Conservation (phyloP, 352 stramenopile species). For the Thalassiosira sp. region DNA sequence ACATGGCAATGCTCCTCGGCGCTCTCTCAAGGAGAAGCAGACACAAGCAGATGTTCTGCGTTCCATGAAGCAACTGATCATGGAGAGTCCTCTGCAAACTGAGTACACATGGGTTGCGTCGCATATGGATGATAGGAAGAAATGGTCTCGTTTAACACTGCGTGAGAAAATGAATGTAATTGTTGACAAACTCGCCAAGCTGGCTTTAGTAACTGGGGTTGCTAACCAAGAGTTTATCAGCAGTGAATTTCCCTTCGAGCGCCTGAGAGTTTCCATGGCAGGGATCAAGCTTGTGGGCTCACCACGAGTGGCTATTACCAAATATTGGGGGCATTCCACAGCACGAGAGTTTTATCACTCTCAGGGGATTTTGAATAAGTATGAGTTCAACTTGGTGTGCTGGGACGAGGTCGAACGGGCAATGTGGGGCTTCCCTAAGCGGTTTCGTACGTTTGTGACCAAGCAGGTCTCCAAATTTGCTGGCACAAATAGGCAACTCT, state of each 20-base stretch:
- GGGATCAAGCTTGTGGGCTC: slow-evolving; percentile 15
- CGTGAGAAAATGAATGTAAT: slow-evolving; percentile 26
- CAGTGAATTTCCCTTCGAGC: slow-evolving; percentile 23
- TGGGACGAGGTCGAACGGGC: slow-evolving; percentile 21
- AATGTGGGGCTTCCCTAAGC: slow-evolving; percentile 13
- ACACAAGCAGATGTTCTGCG: slow-evolving; percentile 36
- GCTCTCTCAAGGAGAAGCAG: slow-evolving; percentile 18
- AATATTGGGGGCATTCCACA: slow-evolving; percentile 7
- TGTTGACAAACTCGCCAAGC: slow-evolving; percentile 26
- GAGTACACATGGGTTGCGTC: slow-evolving; percentile 21
- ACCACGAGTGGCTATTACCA: slow-evolving; percentile 12
- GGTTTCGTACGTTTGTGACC: slow-evolving; percentile 13
- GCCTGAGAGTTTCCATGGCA: background rate
- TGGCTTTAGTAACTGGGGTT: background rate
- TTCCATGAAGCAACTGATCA: slow-evolving; percentile 11
- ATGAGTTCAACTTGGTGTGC: slow-evolving; percentile 24
- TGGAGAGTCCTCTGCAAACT: background rate
- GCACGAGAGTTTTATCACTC: slow-evolving; percentile 12
- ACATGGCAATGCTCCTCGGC: slow-evolving; percentile 14
- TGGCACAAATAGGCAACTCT: slow-evolving; percentile 32
- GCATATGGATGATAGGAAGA: slow-evolving; percentile 27
- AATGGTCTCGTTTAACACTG: background rate
- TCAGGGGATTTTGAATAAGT: slow-evolving; percentile 11
- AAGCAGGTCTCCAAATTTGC: slow-evolving; percentile 35
- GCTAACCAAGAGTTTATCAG: slow-evolving; percentile 1